Percentiles rank a stretch among this genome's conserved stretches.
Evolutionary conservation across 306 rosid species (phyloP).

Genomic region (Purshia tridentata): DNA sequence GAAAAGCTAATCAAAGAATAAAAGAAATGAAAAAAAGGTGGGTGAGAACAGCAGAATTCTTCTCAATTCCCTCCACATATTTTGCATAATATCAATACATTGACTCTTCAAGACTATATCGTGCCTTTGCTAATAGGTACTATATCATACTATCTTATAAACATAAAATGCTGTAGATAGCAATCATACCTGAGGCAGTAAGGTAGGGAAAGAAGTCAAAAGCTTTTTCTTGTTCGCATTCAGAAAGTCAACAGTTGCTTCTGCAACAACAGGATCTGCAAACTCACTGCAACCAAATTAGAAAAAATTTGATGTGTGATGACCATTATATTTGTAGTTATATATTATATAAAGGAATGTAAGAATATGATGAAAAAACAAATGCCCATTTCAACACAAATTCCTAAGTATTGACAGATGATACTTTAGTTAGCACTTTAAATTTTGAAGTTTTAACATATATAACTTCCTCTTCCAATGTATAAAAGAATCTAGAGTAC

Average conservation of each 20-base stretch:
- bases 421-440: not conserved
- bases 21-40: not conserved
- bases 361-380: not conserved
- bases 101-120: slow-evolving; percentile 2
- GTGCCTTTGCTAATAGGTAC: not conserved
- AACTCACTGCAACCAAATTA: slow-evolving; percentile 71
- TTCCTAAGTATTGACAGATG: not conserved
- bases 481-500: not conserved
- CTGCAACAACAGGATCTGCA: slow-evolving; percentile 87
- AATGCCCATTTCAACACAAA: not conserved
- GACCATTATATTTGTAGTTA: not conserved
- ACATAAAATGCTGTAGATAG: slow-evolving; percentile 20
- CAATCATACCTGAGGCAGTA: slow-evolving; percentile 80
- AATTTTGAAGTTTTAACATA: not conserved
- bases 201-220: slow-evolving; percentile 63
- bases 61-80: not conserved
- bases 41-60: no score
- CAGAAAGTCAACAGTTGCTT: slow-evolving; percentile 77
- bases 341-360: not conserved
- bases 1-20: not conserved
- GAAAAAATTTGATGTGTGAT: slow-evolving; percentile 22
- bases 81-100: not conserved
- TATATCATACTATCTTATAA: slow-evolving; percentile 2
- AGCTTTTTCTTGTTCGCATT: slow-evolving; percentile 68
- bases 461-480: not conserved